Base-by-base conservation (phyloP, 2,329 filamentous ascomycete genomes). In the Colletotrichum sp. region DNA sequence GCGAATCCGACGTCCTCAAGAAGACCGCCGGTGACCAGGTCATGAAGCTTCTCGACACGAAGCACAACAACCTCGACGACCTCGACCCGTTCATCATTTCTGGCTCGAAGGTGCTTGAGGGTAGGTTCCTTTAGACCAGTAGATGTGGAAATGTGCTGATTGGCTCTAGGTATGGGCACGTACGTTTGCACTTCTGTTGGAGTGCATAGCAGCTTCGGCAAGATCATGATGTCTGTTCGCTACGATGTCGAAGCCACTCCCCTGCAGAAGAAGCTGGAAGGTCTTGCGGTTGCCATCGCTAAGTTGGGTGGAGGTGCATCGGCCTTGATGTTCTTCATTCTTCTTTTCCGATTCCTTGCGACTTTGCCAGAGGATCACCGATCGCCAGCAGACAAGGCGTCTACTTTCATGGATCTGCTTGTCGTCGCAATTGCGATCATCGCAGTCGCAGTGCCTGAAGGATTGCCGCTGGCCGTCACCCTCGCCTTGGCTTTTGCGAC, bases 341-440 rank as follows among this genome's bases (percentile, higher is more conserved):
- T 96, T 13, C 92, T 96, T 80, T 95, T 96, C 87, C 93, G 95
- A 80, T 96, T 96, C 82, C 86, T 95, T 27, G 93, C 90, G 39
- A 84, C 89, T n/a, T 88, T 96, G 9, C 89, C 90, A 8, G 80
- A 85, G 44, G 92, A 90, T 80, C 59, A 79, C 27, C 82, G 78
- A 1, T 84, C 86, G 0, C 85, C 91, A 3, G 87, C 91, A 0
- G 85, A 90, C 66, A 95, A 95, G 84, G 85, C 82, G 0, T 86
- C 86, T 49, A 83, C 89, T 25, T 93, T 94, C 80, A 86, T 94
- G 80, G 87, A 91, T 29, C 92, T 94, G 66, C 88, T 94, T 68
- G 93, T 94, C 71, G 90, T 92, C 49, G 90, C 92, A 29, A 90
- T 94, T 72, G 93, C 92, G 7, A 90, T 94, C 55, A 89, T 94